These are phyloP conservation scores for Neofusicoccum sp. DNA, from an alignment of 2,329 filamentous ascomycete species.

Conservation along the genomic window DNA sequence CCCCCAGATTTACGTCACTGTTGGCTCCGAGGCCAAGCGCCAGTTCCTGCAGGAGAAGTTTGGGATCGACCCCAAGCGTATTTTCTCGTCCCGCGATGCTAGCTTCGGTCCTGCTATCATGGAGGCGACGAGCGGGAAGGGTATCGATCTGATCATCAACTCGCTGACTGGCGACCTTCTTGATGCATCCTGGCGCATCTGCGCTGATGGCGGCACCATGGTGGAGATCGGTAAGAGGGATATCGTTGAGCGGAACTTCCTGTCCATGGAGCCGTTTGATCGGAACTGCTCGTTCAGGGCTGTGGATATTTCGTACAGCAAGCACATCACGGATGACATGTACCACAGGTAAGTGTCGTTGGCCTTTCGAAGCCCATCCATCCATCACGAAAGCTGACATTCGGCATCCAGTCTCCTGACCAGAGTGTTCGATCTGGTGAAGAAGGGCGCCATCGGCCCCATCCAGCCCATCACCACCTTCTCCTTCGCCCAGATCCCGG, in stretches of 20 bases:
- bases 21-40: slow-evolving; percentile 27
- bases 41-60: slow-evolving; percentile 25
- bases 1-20: slow-evolving; percentile 31
- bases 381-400: neutral
- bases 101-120: slow-evolving; percentile 29
- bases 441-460: slow-evolving; percentile 31
- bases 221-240: slow-evolving; percentile 36
- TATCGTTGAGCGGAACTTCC: slow-evolving; percentile 13
- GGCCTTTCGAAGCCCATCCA: neutral
- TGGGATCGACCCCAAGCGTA: slow-evolving; percentile 30
- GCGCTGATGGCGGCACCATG: slow-evolving; percentile 34
- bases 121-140: slow-evolving; percentile 27
- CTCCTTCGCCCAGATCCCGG: slow-evolving; percentile 23
- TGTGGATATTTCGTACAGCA: slow-evolving; percentile 20
- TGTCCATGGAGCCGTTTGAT: slow-evolving; percentile 30
- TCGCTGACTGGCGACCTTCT: slow-evolving; percentile 29
- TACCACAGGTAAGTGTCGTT: neutral
- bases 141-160: slow-evolving; percentile 37
- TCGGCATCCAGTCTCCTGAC: neutral
- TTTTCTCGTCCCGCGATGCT: slow-evolving; percentile 34
- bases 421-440: neutral
- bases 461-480: slow-evolving; percentile 28
- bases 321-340: slow-evolving; percentile 14
- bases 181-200: slow-evolving; percentile 27
- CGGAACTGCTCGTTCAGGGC: slow-evolving; percentile 4